Evolutionary conservation across 208 protist species (phyloP), one percentile per base, ranked within the genome.

Genomic region (Crithidia sp.): DNA sequence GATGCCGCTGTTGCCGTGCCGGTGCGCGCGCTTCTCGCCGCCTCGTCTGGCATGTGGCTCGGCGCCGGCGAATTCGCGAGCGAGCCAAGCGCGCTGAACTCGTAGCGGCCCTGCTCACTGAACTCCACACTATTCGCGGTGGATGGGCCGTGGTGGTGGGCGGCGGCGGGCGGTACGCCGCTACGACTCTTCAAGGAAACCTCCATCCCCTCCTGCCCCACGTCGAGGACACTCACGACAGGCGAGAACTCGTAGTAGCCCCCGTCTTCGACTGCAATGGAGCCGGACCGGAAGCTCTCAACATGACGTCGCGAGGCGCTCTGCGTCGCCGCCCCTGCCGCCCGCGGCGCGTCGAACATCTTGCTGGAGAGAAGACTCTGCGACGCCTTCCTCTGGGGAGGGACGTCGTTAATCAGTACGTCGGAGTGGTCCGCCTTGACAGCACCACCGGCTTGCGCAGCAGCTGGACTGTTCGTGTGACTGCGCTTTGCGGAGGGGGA

Each of bases 91-190:
- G 55, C 53, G 47, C 78, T 76, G 68, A 73, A 79, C 50, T 49
- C 71, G 64, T 74, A 83, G 5, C 43, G 59, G 43, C 56, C 73
- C 45, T 75, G 63, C 5, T 79, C 72, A 47, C 73, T 83, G 50
- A 49, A 77, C 17, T 71, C 53, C 19, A 79, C 41, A 49, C 72
- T 83, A 41, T 71, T 64, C 7, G 17, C 53, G 28, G 64, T 50
- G 52, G 52, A 68, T 3, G n/a, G 50, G 5, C 52, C n/a, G 14
- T 13, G 52, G 8, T 57, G 52, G 39, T 7, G 9, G 7, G n/a
- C n/a, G 9, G 45, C 45, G 9, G 28, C 12, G 45, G 9, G 45
- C 45, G 45, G 45, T 0, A 49, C 45, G 45, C 45, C 12, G 55
- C 14, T 8, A 7, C 7, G 57, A 0, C 5, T n/a, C 13, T 43